Evolutionary conservation across 2,329 filamentous ascomycete species (phyloP).

Genomic region (Aspergillus sp.): DNA sequence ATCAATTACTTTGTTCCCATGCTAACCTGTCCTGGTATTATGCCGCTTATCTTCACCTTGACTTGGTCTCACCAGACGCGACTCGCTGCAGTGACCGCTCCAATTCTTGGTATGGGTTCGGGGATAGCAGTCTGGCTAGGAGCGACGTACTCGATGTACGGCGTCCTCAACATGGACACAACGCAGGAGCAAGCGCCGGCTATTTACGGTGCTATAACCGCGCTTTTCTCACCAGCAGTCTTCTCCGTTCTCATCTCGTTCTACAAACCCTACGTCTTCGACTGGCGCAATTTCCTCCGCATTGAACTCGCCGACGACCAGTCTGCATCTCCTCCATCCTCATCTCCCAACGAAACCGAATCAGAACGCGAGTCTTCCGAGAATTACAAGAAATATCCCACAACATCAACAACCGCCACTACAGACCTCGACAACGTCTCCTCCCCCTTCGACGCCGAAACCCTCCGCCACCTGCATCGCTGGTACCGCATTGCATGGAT

Average conservation of each 20-base stretch:
- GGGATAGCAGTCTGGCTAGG: conserved; percentile 42
- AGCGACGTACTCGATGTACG: conserved; percentile 34
- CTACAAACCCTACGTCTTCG: conserved; percentile 33
- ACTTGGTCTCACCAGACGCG: conserved; percentile 43
- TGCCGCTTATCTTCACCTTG: conserved; percentile 41
- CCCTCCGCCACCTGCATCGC: conserved; percentile 25
- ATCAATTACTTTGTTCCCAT: conserved; percentile 38
- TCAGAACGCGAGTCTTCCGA: conserved; percentile 5
- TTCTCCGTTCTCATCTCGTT: conserved; percentile 43
- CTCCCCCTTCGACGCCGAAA: conserved; percentile 38
- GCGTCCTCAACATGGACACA: conserved; percentile 35
- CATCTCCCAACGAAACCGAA: conserved; percentile 4
- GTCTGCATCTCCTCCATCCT: neutral
- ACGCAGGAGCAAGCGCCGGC: conserved; percentile 37
- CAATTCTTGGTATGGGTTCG: conserved; percentile 36
- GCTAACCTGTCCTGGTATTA: conserved; percentile 39
- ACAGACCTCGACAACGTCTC: conserved; percentile 33
- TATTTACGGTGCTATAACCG: conserved; percentile 40
- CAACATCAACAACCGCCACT: conserved; percentile 1
- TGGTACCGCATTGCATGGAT: conserved; percentile 38
- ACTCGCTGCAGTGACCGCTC: conserved; percentile 35
- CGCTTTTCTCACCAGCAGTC: conserved; percentile 42
- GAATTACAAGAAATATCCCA: neutral
- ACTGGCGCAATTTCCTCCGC: conserved; percentile 42
- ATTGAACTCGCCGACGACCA: conserved; percentile 42